Evolutionary conservation across 2,329 filamentous ascomycete species (phyloP), one percentile per base, ranked within the genome.

Genomic region (Alternaria ethzedia): DNA sequence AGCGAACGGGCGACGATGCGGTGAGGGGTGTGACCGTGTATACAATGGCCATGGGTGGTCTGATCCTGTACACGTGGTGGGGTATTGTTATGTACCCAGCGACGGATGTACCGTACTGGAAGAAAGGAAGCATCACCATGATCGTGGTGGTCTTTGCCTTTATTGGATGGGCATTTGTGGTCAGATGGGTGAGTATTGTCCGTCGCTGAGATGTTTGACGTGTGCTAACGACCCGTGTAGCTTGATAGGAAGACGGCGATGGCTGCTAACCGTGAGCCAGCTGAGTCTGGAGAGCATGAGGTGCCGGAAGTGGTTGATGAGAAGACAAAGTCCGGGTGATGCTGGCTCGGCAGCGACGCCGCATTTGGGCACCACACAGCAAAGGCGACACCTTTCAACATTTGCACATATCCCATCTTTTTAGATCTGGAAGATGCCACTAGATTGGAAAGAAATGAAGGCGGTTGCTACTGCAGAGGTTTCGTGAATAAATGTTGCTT

Each of bases 31-130:
- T 83, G 0, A 78, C 78, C 0, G 47, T 84, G 1, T 79, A 78
- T 23, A 73, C 72, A 0, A 83, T 83, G 80, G 79, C 77, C 4
- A 75, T 77, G 8, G 74, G 74, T 0, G 75, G 75, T 1, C 73
- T 75, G 57, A 61, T 80, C 0, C 52, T 84, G 32, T 83, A 80
- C 60, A 83, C 82, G 0, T 83, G 81, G 56, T 84, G 82, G 82
- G 82, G 82, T 0, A 82, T 84, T 5, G 72, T 77, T 0, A 67
- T 84, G 41, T 83, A 83, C 54, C 72, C 80, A 11, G 81, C 81
- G 3, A 76, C 75, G 1, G 79, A 83, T 63, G 80, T 78, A 0
- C 81, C 81, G 1, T 82, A 83, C 59, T 83, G 82, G 74, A 75
- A 66, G 44, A 81, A 79, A 54, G 79, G 79, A 0, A 70, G 67